A percentile compares a stretch with the other conserved stretches of the same genome.
Conservation (phyloP, 495 filamentous ascomycete species). For the Podospora tetraspora region DNA sequence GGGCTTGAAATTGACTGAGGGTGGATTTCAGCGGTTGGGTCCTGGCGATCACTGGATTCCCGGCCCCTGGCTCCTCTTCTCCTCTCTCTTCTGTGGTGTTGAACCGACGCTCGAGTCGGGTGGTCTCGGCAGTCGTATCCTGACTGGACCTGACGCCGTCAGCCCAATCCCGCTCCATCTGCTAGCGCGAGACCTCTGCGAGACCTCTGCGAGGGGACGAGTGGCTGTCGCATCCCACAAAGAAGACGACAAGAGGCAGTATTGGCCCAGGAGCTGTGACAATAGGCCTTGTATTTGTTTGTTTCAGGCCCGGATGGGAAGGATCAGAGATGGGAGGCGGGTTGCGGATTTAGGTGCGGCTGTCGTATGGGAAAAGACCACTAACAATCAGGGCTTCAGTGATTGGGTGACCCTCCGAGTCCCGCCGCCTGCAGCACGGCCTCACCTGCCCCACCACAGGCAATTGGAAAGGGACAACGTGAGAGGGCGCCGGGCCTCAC, state of each 20-base stretch:
- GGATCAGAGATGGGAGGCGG: not conserved
- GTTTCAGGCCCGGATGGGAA: not conserved
- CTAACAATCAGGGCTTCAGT: not conserved
- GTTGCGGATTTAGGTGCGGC: not conserved
- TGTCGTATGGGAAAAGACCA: not conserved
- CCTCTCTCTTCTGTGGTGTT: not conserved
- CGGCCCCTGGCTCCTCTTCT: not conserved
- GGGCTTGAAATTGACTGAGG: conserved; percentile 1
- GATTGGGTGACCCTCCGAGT: not conserved
- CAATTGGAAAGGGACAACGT: not conserved
- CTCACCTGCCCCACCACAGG: not conserved
- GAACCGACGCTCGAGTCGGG: conserved; percentile 9
- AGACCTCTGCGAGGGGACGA: not conserved
- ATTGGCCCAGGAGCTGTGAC: not conserved
- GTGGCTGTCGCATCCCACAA: not conserved
- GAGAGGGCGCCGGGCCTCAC: not conserved
- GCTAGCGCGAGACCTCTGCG: not conserved
- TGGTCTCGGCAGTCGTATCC: conserved; percentile 20
- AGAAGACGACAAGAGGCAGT: not conserved
- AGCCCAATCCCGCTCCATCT: not conserved
- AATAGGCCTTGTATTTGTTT: not conserved
- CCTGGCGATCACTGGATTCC: not conserved
- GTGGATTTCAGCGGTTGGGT: not conserved
- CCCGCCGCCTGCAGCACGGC: not conserved
- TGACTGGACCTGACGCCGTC: conserved; percentile 5